Percentiles rank a stretch among this genome's conserved stretches.
Conservation (phyloP, 2,329 filamentous ascomycete species). For the Annulohypoxylon truncatum region DNA sequence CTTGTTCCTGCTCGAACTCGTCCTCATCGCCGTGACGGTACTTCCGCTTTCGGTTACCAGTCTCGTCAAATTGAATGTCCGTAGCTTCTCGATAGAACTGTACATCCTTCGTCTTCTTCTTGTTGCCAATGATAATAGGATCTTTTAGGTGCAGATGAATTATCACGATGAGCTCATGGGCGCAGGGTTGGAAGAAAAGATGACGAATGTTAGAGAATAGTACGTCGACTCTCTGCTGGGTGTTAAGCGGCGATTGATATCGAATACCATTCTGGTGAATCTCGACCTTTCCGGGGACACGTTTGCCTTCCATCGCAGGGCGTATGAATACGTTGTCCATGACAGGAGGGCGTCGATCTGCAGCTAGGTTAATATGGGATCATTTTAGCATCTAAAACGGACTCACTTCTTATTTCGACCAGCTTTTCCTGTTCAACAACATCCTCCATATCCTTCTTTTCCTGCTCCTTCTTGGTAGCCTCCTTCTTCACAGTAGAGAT, state of each 20-base stretch:
- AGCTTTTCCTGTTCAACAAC: slow-evolving; percentile 99
- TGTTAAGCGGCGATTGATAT: slow-evolving; percentile 84
- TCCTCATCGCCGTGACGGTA: slow-evolving; percentile 98
- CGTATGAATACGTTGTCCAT: slow-evolving; percentile 96
- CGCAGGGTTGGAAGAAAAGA: slow-evolving; percentile 97
- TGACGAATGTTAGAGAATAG: slow-evolving; percentile 99
- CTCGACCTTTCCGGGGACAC: slow-evolving; percentile 93
- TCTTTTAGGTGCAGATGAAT: slow-evolving; percentile 99
- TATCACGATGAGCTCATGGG: slow-evolving; percentile 95
- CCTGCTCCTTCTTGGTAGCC: slow-evolving; percentile 89
- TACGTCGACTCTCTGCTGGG: slow-evolving; percentile 87
- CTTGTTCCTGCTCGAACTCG: slow-evolving; percentile 98
- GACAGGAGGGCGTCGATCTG: slow-evolving; percentile 87
- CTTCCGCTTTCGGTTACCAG: slow-evolving; percentile 96
- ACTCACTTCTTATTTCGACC: slow-evolving; percentile 88
- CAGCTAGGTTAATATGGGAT: slow-evolving; percentile 55
- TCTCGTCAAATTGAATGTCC: slow-evolving; percentile 98
- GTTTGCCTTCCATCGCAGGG: slow-evolving; percentile 95
- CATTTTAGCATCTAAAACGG: background rate
- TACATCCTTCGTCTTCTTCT: slow-evolving; percentile 98
- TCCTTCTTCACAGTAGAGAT: slow-evolving; percentile 98
- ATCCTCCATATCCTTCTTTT: slow-evolving; percentile 99
- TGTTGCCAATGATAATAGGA: slow-evolving; percentile 96
- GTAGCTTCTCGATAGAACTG: slow-evolving; percentile 99
- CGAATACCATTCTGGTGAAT: slow-evolving; percentile 99